Conservation (phyloP, 2,329 filamentous ascomycete genomes). For the Fusarium bactridioides region DNA sequence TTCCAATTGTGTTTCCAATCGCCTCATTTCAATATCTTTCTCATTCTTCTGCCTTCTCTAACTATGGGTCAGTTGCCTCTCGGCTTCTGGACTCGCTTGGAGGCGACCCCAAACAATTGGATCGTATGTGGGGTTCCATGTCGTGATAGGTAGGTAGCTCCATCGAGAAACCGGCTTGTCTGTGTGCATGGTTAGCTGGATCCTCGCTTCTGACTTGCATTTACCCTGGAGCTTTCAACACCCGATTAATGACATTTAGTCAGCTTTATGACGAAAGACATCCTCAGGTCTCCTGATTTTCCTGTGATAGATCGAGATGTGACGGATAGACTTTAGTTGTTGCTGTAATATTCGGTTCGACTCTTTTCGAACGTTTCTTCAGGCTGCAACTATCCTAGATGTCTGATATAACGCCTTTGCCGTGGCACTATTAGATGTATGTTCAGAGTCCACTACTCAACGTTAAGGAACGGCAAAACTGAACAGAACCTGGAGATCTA, state of each 20-base stretch:
- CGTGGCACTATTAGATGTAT: too few relatives aligned
- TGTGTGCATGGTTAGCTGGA: too few relatives aligned
- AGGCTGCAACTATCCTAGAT: too few relatives aligned
- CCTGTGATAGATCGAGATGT: background rate
- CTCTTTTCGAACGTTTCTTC: background rate
- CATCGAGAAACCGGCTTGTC: background rate
- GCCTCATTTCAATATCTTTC: background rate
- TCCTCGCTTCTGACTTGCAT: background rate
- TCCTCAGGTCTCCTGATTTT: constrained; percentile 3
- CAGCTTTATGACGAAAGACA: background rate
- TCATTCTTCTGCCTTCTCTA: constrained; percentile 10
- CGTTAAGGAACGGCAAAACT: background rate
- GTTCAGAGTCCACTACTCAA: background rate
- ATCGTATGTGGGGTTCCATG: constrained; percentile 18
- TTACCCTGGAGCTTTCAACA: constrained; percentile 4
- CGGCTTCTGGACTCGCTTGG: background rate
- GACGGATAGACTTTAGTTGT: background rate
- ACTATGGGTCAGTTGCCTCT: background rate
- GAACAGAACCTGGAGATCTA: background rate
- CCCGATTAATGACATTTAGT: background rate
- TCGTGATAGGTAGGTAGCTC: constrained; percentile 14
- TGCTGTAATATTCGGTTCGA: background rate
- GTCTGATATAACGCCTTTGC: too few relatives aligned
- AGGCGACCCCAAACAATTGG: constrained; percentile 7
- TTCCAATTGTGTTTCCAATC: background rate